Evolutionary conservation across 2,329 filamentous ascomycete genomes (phyloP), one percentile per base, ranked within the genome.

Genomic region (Aureobasidium namibiae): DNA sequence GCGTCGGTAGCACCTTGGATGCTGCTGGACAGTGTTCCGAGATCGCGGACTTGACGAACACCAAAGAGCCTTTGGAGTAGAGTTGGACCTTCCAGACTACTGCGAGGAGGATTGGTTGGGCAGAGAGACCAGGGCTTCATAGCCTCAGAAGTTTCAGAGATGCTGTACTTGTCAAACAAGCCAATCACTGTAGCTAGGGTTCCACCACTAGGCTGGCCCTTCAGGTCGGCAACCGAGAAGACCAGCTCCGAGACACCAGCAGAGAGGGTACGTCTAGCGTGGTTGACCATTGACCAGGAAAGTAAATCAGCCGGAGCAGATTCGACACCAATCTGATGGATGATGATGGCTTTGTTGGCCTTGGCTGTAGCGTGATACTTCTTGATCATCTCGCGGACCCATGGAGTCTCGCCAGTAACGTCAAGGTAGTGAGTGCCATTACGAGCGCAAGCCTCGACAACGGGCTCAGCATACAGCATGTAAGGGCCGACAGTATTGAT

Each of bases 401-500:
- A 88, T 2, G 82, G 82, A 0, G 80, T 78, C 68, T 87, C 84
- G 49, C 84, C 85, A 5, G 84, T 86, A 16, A 79, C 81, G 68
- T 88, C 85, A 58, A 88, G 71, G 66, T 88, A 88, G 68, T 88
- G 84, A 4, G 85, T 88, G 6, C 85, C 84, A 63, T 78, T 80
- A 56, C 79, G 75, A 3, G 82, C 84, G 67, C 84, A 88, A 7
- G 84, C 84, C 64, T 84, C 81, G 9, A 88, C 77, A 4, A 86
- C 82, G 0, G 81, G 80, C 33, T 80, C 80, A n/a, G 84, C 85
- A 69, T 86, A 84, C 57, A 80, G 72, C 73, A 82, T 78, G 68
- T 84, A 88, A 0, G 84, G 84, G 1, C 84, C 84, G 29, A 87
- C 76, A 13, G 80, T 82, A 49, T 81, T 84, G 67, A 87, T 78